Evolutionary conservation across 2,329 filamentous ascomycete species (phyloP).

Genomic region (Lithohypha guttulata): DNA sequence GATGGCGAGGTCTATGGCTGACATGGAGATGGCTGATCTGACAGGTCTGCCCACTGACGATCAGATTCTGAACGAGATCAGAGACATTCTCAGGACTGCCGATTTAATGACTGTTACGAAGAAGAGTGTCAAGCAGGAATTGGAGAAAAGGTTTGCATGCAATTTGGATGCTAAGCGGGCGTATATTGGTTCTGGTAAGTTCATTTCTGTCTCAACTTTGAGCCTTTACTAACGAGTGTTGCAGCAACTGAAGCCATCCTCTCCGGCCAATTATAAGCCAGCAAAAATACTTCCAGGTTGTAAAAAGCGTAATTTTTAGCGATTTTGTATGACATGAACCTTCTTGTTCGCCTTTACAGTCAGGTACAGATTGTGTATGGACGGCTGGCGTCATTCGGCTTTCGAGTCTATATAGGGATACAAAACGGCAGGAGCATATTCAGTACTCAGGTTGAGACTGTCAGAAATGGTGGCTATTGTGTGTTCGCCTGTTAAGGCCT

Average conservation of each 20-base stretch:
- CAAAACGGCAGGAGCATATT: too few species aligned
- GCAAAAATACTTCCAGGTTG: not conserved
- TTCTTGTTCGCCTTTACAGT: not conserved
- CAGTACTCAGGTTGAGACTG: too few species aligned
- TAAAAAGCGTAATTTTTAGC: not conserved
- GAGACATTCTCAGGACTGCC: slow-evolving; percentile 80
- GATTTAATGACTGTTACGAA: slow-evolving; percentile 98
- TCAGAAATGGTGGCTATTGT: too few species aligned
- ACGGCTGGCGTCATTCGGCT: too few species aligned
- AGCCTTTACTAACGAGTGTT: slow-evolving; percentile 24
- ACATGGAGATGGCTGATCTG: slow-evolving; percentile 66
- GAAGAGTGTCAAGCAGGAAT: slow-evolving; percentile 90
- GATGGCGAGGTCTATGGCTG: slow-evolving; percentile 47
- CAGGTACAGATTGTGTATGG: too few species aligned
- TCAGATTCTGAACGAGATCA: slow-evolving; percentile 80
- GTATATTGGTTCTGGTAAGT: slow-evolving; percentile 87
- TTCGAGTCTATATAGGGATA: too few species aligned
- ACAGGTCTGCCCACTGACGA: slow-evolving; percentile 76
- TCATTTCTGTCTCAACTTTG: slow-evolving; percentile 11
- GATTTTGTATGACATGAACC: not conserved
- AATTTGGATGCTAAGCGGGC: slow-evolving; percentile 76
- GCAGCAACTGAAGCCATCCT: slow-evolving; percentile 68
- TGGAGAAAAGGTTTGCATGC: slow-evolving; percentile 83
- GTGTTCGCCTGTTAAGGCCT: too few species aligned
- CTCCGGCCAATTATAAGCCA: slow-evolving; percentile 56